Conservation (phyloP, 208 protist genomes). For the Crithidia thermophila region DNA sequence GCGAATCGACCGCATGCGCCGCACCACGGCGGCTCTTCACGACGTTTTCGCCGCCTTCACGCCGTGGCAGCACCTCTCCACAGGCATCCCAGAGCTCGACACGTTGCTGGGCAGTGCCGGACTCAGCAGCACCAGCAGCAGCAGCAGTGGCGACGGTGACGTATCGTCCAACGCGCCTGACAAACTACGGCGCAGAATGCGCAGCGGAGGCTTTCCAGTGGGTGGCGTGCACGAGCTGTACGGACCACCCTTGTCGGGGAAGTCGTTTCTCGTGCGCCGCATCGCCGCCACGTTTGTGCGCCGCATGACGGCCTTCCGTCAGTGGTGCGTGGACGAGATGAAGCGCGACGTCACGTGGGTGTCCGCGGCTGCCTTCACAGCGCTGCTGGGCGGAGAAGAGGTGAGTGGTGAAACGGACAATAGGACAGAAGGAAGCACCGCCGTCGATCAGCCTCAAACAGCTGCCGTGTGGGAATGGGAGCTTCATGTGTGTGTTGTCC, state of each 20-base stretch:
- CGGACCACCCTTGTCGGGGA: slow-evolving; percentile 38
- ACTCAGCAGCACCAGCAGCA: slow-evolving; percentile 7
- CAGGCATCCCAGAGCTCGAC: slow-evolving; percentile 16
- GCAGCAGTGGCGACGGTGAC: background rate
- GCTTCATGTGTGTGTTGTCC: slow-evolving; percentile 29
- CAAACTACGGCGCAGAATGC: too few species aligned
- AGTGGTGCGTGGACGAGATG: slow-evolving; percentile 23
- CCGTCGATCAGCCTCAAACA: background rate
- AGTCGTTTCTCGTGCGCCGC: slow-evolving; percentile 34
- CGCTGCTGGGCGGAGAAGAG: background rate
- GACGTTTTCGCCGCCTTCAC: slow-evolving; percentile 28
- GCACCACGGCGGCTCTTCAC: background rate
- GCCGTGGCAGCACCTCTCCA: slow-evolving; percentile 24
- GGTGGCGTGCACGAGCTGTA: slow-evolving; percentile 50
- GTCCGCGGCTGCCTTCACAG: too few species aligned
- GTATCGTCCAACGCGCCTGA: too few species aligned
- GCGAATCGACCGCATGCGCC: slow-evolving; percentile 15
- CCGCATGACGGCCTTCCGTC: slow-evolving; percentile 35
- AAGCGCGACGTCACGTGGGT: slow-evolving; percentile 4
- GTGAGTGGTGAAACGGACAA: background rate
- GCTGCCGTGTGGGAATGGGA: slow-evolving; percentile 27
- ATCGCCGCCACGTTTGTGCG: slow-evolving; percentile 18
- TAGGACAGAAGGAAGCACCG: background rate
- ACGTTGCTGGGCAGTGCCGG: slow-evolving; percentile 9
- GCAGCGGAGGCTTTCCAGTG: slow-evolving; percentile 23